Conservation (phyloP, 2,329 filamentous ascomycete species). For the Phoma herbarum region DNA sequence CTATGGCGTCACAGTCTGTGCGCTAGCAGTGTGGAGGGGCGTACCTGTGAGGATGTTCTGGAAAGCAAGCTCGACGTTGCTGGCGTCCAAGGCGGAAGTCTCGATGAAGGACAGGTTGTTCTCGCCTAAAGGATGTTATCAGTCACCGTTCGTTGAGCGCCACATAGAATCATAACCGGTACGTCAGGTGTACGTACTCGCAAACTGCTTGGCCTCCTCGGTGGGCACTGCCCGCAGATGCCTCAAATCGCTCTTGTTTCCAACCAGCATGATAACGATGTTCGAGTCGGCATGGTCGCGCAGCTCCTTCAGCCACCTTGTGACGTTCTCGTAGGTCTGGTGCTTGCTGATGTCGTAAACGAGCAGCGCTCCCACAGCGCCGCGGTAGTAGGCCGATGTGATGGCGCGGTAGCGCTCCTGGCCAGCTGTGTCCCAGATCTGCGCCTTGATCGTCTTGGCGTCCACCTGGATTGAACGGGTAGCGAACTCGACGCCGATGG, state of each 20-base stretch:
- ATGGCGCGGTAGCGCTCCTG: conserved; percentile 99
- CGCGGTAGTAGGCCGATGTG: conserved; percentile 98
- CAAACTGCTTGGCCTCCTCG: conserved; percentile 97
- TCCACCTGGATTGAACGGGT: conserved; percentile 99
- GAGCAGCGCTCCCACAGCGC: conserved; percentile 93
- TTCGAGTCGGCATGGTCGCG: conserved; percentile 98
- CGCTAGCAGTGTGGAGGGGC: conserved; percentile 30
- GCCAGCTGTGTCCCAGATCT: conserved; percentile 99
- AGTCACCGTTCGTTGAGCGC: conserved; percentile 14
- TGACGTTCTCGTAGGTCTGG: conserved; percentile 99
- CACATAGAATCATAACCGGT: not conserved
- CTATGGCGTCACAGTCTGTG: not conserved
- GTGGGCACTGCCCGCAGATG: conserved; percentile 96
- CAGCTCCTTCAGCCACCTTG: conserved; percentile 98
- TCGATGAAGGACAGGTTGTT: conserved; percentile 99
- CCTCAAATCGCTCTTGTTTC: conserved; percentile 99
- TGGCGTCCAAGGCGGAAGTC: conserved; percentile 97
- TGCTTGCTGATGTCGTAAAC: conserved; percentile 99
- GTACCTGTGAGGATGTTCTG: conserved; percentile 98
- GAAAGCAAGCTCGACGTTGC: conserved; percentile 98
- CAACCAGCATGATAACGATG: conserved; percentile 99
- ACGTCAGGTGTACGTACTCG: conserved; percentile 71
- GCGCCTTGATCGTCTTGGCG: conserved; percentile 99
- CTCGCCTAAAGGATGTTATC: conserved; percentile 69
- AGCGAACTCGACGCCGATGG: conserved; percentile 98